Conservation (phyloP, 2,329 filamentous ascomycete genomes). For the Aschersonia sp. region DNA sequence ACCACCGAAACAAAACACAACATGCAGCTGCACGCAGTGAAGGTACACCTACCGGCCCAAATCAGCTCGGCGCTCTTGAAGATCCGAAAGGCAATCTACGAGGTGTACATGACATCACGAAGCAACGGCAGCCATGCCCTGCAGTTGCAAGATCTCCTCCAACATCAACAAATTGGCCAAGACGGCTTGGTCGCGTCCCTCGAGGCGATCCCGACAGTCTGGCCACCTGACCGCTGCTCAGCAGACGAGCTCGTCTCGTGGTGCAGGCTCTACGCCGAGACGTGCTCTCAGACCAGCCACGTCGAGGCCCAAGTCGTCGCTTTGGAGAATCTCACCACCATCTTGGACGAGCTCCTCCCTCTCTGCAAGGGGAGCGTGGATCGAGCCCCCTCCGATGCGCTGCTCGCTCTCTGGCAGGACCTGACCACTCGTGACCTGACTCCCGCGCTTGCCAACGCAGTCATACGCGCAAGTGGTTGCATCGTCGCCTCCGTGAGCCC, state of each 20-base stretch:
- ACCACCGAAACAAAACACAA: slow-evolving; percentile 12
- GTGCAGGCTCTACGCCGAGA: slow-evolving; percentile 26
- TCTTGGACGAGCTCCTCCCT: slow-evolving; percentile 26
- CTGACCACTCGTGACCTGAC: slow-evolving; percentile 24
- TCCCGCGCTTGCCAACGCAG: slow-evolving; percentile 33
- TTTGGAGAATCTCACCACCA: slow-evolving; percentile 29
- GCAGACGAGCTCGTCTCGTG: slow-evolving; percentile 17
- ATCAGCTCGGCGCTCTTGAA: slow-evolving; percentile 22
- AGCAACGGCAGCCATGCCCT: slow-evolving; percentile 8
- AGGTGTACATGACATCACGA: slow-evolving; percentile 18
- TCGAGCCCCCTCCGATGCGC: slow-evolving; percentile 16
- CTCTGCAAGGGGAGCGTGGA: slow-evolving; percentile 7
- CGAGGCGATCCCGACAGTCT: slow-evolving; percentile 14
- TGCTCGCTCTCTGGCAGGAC: slow-evolving; percentile 26
- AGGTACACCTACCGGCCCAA: slow-evolving; percentile 6
- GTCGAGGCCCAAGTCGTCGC: slow-evolving; percentile 32
- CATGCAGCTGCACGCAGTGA: slow-evolving; percentile 8
- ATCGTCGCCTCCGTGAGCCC: slow-evolving; percentile 22
- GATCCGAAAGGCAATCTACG: slow-evolving; percentile 21
- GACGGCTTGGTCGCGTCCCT: slow-evolving; percentile 23
- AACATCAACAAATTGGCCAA: slow-evolving; percentile 13
- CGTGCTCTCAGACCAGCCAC: slow-evolving; percentile 21
- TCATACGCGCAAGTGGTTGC: slow-evolving; percentile 31
- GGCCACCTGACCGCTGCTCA: slow-evolving; percentile 13
- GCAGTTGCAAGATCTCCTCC: slow-evolving; percentile 13